These are phyloP conservation scores for Leishmania arabica DNA, from an alignment of 208 protist species.

Conservation along the genomic window DNA sequence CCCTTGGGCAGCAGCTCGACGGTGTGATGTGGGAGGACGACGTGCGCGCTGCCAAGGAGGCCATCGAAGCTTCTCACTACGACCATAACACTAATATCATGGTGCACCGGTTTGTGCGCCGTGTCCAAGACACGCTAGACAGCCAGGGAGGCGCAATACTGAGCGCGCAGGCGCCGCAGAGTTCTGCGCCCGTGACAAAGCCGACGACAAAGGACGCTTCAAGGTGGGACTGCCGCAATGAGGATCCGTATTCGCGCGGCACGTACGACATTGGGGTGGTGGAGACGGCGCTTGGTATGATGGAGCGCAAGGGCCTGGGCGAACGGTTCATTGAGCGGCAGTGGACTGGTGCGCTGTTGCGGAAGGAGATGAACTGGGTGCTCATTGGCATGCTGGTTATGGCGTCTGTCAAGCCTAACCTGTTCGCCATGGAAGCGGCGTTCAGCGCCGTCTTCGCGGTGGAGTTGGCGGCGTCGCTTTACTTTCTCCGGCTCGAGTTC, in stretches of 20 bases:
- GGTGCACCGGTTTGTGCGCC: conserved; percentile 63
- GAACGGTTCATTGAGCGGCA: conserved; percentile 69
- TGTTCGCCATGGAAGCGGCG: conserved; percentile 59
- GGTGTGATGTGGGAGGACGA: conserved; percentile 78
- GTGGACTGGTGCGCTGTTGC: conserved; percentile 53
- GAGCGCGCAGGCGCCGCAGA: conserved; percentile 7
- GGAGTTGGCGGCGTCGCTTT: conserved; percentile 64
- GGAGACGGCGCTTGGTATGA: conserved; percentile 66
- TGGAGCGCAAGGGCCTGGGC: conserved; percentile 41
- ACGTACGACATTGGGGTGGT: conserved; percentile 71
- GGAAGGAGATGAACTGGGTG: conserved; percentile 62
- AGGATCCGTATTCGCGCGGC: conserved; percentile 64
- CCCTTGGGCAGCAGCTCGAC: conserved; percentile 68
- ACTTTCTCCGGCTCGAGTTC: conserved; percentile 63
- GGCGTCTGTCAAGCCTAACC: conserved; percentile 60
- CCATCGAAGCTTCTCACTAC: conserved; percentile 78
- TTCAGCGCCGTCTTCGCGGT: conserved; percentile 61
- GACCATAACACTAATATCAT: conserved; percentile 51
- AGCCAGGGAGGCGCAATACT: conserved; percentile 28
- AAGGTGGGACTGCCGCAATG: conserved; percentile 84
- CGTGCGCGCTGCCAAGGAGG: conserved; percentile 78
- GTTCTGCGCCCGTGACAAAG: neutral
- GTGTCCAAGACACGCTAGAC: conserved; percentile 60
- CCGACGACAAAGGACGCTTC: conserved; percentile 5
- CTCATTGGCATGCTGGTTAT: conserved; percentile 61